Conservation (phyloP, 495 filamentous ascomycete genomes). For the Rhypophila decipiens region DNA sequence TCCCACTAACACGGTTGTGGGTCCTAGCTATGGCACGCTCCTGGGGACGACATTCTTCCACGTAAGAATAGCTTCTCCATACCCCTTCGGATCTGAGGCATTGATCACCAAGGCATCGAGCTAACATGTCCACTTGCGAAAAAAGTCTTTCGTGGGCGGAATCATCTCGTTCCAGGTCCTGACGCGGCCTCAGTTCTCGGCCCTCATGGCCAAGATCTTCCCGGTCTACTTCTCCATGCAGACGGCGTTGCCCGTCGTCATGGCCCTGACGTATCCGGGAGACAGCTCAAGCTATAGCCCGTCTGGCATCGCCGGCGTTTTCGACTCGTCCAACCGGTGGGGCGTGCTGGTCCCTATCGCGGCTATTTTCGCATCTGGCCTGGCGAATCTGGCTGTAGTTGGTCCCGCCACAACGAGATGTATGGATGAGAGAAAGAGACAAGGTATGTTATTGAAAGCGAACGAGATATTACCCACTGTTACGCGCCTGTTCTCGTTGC, state of each 20-base stretch:
- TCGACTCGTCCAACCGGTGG: constrained; percentile 50
- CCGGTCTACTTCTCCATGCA: constrained; percentile 84
- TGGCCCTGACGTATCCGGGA: constrained; percentile 78
- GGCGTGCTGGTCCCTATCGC: constrained; percentile 59
- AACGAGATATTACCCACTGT: not conserved
- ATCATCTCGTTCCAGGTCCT: constrained; percentile 67
- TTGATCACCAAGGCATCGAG: not conserved
- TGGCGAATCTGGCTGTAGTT: constrained; percentile 61
- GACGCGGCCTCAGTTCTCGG: constrained; percentile 70
- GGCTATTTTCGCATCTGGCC: constrained; percentile 54
- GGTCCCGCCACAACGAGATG: constrained; percentile 65
- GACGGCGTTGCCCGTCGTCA: constrained; percentile 59
- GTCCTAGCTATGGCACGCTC: constrained; percentile 65
- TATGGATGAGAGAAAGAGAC: constrained; percentile 68
- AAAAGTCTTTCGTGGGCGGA: constrained; percentile 79
- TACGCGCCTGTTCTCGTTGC: not conserved
- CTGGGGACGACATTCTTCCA: constrained; percentile 76
- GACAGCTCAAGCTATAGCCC: constrained; percentile 5
- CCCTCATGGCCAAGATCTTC: constrained; percentile 72
- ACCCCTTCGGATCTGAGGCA: not conserved
- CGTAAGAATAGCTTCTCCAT: constrained; percentile 32
- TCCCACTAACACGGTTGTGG: no score
- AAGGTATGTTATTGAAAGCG: constrained; percentile 48
- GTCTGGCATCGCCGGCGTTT: constrained; percentile 48
- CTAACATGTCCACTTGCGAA: no score